Evolutionary conservation across 371 early-diverging fungal genomes (phyloP).

Genomic region (Mucor mucedo): DNA sequence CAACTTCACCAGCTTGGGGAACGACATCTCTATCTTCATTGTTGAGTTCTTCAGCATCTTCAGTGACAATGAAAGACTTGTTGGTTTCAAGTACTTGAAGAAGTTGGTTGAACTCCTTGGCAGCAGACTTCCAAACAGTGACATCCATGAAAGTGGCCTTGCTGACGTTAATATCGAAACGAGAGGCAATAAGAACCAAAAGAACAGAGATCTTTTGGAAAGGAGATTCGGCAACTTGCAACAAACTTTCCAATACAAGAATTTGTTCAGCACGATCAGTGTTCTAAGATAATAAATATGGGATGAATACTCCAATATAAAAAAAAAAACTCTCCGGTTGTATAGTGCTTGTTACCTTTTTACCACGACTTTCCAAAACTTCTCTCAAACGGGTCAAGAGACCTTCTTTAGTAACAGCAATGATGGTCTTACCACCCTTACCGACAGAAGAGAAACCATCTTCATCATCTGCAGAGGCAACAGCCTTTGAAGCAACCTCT

Average conservation of each 20-base stretch:
- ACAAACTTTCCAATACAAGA: slow-evolving; percentile 68
- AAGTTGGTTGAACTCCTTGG: slow-evolving; percentile 73
- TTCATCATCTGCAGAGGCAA: slow-evolving; percentile 45
- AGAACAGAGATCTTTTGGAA: slow-evolving; percentile 88
- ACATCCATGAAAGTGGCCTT: slow-evolving; percentile 73
- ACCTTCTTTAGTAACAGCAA: slow-evolving; percentile 64
- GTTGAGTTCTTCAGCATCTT: slow-evolving; percentile 69
- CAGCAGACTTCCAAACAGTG: slow-evolving; percentile 83
- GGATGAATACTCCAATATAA: neutral
- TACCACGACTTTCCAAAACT: slow-evolving; percentile 88
- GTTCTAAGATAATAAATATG: slow-evolving; percentile 55
- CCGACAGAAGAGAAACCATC: slow-evolving; percentile 86
- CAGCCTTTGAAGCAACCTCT: slow-evolving; percentile 11
- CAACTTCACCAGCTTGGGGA: slow-evolving; percentile 55
- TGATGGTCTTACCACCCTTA: slow-evolving; percentile 76
- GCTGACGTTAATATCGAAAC: slow-evolving; percentile 83
- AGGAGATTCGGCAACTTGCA: slow-evolving; percentile 70
- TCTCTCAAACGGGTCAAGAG: slow-evolving; percentile 84
- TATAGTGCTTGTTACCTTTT: slow-evolving; percentile 65
- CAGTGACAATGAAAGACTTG: slow-evolving; percentile 62
- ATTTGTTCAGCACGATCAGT: slow-evolving; percentile 87
- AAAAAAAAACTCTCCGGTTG: too few relatives aligned
- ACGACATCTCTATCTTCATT: slow-evolving; percentile 72
- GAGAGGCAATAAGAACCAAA: slow-evolving; percentile 86
- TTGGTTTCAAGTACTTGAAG: slow-evolving; percentile 78